Evolutionary conservation across 768 basidiomycete species (phyloP).

Genomic region (Megacollybia marginata): DNA sequence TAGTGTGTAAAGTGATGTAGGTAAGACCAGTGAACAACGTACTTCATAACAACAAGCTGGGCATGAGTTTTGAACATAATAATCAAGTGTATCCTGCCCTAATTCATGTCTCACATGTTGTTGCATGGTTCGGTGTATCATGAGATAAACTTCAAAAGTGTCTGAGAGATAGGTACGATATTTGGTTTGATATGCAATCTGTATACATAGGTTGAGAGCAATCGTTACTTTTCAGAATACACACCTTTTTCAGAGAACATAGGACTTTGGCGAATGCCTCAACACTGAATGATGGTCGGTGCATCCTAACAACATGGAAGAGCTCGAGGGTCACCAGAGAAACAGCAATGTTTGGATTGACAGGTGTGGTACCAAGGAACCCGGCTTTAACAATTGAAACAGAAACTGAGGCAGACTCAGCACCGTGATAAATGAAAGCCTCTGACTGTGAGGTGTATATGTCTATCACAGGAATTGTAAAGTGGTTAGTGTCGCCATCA

Average conservation of each 20-base stretch:
- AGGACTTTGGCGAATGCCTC: constrained; percentile 18
- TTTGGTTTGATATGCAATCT: constrained; percentile 18
- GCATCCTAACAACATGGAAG: constrained; percentile 5
- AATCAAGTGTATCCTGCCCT: constrained; percentile 19
- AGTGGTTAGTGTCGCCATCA: not conserved
- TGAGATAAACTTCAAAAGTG: constrained; percentile 28
- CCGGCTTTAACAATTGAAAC: constrained; percentile 9
- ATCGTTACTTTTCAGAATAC: constrained; percentile 1
- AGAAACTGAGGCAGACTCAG: not conserved
- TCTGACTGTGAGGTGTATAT: constrained; percentile 4
- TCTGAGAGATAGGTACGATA: constrained; percentile 18
- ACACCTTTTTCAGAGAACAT: constrained; percentile 16
- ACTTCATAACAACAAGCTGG: constrained; percentile 29
- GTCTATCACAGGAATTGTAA: constrained; percentile 8
- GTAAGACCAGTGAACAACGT: not conserved
- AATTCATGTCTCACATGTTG: constrained; percentile 14
- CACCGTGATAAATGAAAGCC: constrained; percentile 2
- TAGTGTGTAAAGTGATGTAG: not conserved
- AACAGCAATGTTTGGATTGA: constrained; percentile 10
- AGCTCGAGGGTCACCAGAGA: constrained; percentile 16
- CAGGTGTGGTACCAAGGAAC: constrained; percentile 10
- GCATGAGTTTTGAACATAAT: constrained; percentile 26
- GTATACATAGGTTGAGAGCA: not conserved
- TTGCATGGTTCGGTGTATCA: constrained; percentile 14
- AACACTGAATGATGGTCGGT: constrained; percentile 15